Percentiles rank a stretch among this genome's conserved stretches.
These are phyloP conservation scores for Lactifluus volemus DNA, from an alignment of 768 basidiomycete species.

Conservation along the genomic window DNA sequence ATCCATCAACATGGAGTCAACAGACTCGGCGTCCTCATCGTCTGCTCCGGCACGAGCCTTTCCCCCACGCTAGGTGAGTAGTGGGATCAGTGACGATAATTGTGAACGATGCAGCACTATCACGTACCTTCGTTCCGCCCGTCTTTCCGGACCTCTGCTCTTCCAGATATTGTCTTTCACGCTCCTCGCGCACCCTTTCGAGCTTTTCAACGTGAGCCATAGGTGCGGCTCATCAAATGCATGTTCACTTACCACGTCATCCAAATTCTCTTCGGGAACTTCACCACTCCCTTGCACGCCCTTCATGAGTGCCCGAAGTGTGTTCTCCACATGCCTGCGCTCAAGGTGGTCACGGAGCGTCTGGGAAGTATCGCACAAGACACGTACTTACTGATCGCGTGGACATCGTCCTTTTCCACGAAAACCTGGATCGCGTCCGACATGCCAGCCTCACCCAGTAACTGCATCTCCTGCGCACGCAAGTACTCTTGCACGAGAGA, in stretches of 20 bases:
- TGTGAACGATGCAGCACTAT: background rate
- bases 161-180: constrained; percentile 55
- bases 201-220: constrained; percentile 36
- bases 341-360: background rate
- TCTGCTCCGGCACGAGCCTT: constrained; percentile 45
- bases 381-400: constrained; percentile 83
- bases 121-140: background rate
- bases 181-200: constrained; percentile 57
- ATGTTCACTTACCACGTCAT: constrained; percentile 49
- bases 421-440: constrained; percentile 90
- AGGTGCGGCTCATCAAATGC: background rate
- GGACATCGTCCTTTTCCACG: constrained; percentile 95
- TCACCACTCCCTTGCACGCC: constrained; percentile 59
- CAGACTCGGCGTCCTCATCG: constrained; percentile 43
- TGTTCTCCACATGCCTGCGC: constrained; percentile 53
- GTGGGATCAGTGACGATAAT: background rate
- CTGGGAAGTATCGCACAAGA: background rate
- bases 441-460: constrained; percentile 86
- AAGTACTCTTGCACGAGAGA: constrained; percentile 90
- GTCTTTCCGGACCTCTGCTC: constrained; percentile 28
- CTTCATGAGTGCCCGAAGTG: constrained; percentile 55
- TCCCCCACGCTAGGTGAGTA: constrained; percentile 30
- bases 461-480: constrained; percentile 84
- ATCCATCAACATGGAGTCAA: constrained; percentile 76
- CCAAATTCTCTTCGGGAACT: constrained; percentile 63